Percentiles rank a stretch among this genome's conserved stretches.
phyloP scores from a whole-genome alignment of 306 rosid species.

The Begonia masoniana region DNA sequence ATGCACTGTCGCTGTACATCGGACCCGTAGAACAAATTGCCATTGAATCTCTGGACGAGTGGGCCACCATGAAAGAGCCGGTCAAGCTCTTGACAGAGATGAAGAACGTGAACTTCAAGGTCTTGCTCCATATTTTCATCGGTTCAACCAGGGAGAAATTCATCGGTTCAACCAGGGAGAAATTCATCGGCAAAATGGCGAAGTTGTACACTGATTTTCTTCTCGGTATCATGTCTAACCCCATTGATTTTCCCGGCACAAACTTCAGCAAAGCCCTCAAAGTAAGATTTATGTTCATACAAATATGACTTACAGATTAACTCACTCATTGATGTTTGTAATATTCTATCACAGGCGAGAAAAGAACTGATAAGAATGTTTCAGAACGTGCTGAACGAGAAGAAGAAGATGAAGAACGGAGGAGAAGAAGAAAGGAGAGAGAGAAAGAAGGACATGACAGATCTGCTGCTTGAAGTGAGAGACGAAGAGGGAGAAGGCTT shows the following conservation, averaged over 20 bases:
- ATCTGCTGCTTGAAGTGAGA: conserved; percentile 10
- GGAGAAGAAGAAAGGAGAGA: no score
- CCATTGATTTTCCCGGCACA: conserved; percentile 14
- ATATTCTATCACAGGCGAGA: conserved; percentile 7
- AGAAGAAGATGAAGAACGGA: background rate
- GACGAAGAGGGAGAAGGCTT: conserved; percentile 19
- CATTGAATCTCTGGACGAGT: conserved; percentile 8
- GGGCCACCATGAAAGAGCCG: conserved; percentile 16
- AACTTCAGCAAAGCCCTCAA: conserved; percentile 8
- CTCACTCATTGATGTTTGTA: no score
- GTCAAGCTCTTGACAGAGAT: conserved; percentile 14
- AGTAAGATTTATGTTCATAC: background rate
- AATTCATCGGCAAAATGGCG: conserved; percentile 2
- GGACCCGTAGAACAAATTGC: conserved; percentile 4
- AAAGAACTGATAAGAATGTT: conserved; percentile 7
- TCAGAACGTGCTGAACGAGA: conserved; percentile 6
- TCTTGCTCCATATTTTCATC: conserved; percentile 1
- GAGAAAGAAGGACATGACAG: conserved; percentile 18
- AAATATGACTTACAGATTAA: background rate
- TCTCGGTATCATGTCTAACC: conserved; percentile 1
- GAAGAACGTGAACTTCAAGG: conserved; percentile 8
- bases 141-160: conserved; percentile 4
- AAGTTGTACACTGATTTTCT: conserved; percentile 3
- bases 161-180: background rate
- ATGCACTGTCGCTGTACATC: conserved; percentile 10